Percentiles rank a stretch among this genome's conserved stretches.
These are phyloP conservation scores for Trametes hirsuta DNA, from an alignment of 1,284 basidiomycete species.

Conservation along the genomic window DNA sequence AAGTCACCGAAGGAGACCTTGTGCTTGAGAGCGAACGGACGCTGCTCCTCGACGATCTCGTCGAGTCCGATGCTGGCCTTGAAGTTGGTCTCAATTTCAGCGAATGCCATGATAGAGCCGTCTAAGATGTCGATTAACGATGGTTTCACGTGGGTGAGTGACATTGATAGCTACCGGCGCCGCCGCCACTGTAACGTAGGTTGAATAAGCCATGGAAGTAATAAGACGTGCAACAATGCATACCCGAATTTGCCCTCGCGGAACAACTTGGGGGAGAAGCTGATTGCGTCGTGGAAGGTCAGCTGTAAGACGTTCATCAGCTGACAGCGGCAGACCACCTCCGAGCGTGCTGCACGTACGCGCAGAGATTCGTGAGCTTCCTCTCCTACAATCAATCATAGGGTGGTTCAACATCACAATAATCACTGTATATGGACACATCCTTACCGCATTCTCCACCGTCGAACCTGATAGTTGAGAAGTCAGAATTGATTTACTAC, in stretches of 20 bases:
- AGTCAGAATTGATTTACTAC: not conserved
- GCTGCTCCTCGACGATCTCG: conserved; percentile 32
- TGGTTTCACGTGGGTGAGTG: too few species aligned
- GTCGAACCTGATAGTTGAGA: conserved; percentile 7
- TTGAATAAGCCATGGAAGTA: not conserved
- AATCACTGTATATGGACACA: not conserved
- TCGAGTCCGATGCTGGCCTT: conserved; percentile 35
- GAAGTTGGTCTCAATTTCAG: conserved; percentile 30
- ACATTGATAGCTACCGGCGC: not conserved
- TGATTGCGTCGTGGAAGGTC: conserved; percentile 15
- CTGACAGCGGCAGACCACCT: not conserved
- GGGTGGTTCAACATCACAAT: not conserved
- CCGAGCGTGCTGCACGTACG: not conserved
- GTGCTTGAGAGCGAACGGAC: conserved; percentile 31
- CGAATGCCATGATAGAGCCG: conserved; percentile 34
- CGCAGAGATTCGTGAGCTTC: conserved; percentile 31
- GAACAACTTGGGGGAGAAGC: conserved; percentile 25
- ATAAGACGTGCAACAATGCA: not conserved
- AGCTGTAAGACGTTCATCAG: conserved; percentile 7
- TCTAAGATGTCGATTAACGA: conserved; percentile 6
- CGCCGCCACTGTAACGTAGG: not conserved
- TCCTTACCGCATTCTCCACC: conserved; percentile 23
- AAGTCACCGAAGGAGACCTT: conserved; percentile 36
- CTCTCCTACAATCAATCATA: conserved; percentile 9
- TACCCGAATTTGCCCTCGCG: conserved; percentile 27